phyloP scores from a whole-genome alignment of 2,329 filamentous ascomycete species.

The Colletotrichum kahawae region DNA sequence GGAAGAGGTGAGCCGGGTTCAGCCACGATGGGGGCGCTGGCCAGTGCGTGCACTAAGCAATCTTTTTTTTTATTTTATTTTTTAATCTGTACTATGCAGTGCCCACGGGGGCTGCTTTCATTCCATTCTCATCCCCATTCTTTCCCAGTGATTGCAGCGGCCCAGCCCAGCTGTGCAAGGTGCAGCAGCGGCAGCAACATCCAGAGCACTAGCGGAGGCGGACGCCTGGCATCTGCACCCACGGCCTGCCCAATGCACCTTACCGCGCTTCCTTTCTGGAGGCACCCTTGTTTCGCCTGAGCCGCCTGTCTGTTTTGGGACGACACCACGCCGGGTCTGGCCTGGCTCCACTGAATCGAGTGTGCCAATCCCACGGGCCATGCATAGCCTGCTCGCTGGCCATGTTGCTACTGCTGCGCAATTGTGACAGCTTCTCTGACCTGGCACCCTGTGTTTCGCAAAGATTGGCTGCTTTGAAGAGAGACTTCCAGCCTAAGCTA shows the following conservation, averaged over 20 bases:
- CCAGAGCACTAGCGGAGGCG: neutral
- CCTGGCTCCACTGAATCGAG: neutral
- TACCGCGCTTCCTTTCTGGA: neutral
- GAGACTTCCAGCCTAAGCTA: neutral
- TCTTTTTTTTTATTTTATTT: neutral
- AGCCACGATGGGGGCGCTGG: constrained; percentile 12
- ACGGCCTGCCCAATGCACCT: constrained; percentile 6
- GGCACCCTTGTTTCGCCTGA: constrained; percentile 11
- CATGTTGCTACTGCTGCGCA: neutral
- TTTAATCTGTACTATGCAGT: neutral
- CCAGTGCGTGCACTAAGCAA: neutral
- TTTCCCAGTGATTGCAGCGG: neutral
- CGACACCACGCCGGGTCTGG: neutral
- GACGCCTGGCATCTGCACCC: neutral
- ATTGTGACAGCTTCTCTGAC: constrained; percentile 9
- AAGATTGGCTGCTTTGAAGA: constrained; percentile 2
- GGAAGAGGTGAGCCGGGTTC: constrained; percentile 16
- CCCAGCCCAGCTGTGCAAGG: neutral
- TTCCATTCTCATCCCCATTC: constrained; percentile 1
- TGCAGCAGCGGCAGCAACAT: neutral
- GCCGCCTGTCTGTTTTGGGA: constrained; percentile 13
- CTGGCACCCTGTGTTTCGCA: constrained; percentile 7
- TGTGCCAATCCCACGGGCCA: constrained; percentile 12
- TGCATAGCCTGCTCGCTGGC: neutral
- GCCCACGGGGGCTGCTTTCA: neutral